phyloP scores from a whole-genome alignment of 352 stramenopile species.

The Globisporangium polare region DNA sequence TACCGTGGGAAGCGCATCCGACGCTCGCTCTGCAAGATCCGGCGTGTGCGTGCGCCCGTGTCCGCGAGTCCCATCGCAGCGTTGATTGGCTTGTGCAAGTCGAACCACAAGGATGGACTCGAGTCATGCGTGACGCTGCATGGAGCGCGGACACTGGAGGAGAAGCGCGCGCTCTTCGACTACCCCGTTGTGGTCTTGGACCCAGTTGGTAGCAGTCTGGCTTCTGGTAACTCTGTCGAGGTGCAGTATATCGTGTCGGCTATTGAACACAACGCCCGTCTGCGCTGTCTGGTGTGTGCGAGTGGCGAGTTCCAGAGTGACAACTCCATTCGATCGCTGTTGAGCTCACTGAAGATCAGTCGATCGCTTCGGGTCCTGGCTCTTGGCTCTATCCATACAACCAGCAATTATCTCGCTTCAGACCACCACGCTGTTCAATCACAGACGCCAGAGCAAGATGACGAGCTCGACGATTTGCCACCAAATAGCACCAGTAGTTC shows the following conservation, averaged over 20 bases:
- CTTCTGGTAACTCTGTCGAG: constrained; percentile 1
- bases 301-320: constrained; percentile 28
- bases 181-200: constrained; percentile 35
- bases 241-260: constrained; percentile 38
- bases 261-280: constrained; percentile 36
- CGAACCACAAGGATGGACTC: constrained; percentile 17
- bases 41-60: constrained; percentile 17
- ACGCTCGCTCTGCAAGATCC: constrained; percentile 33
- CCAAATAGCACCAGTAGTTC: too few species aligned
- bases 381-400: constrained; percentile 28
- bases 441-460: constrained; percentile 15
- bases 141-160: constrained; percentile 23
- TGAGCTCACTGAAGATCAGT: constrained; percentile 36
- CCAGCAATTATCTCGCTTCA: background rate
- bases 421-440: background rate
- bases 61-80: constrained; percentile 26
- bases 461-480: background rate
- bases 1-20: constrained; percentile 48
- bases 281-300: constrained; percentile 37
- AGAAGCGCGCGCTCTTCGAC: constrained; percentile 52
- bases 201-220: background rate
- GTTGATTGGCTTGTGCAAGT: constrained; percentile 26
- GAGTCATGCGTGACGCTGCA: constrained; percentile 27
- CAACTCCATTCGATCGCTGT: constrained; percentile 22
- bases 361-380: constrained; percentile 43